Conservation (phyloP, 805 yeast genomes). For the Spathaspora girioi region DNA sequence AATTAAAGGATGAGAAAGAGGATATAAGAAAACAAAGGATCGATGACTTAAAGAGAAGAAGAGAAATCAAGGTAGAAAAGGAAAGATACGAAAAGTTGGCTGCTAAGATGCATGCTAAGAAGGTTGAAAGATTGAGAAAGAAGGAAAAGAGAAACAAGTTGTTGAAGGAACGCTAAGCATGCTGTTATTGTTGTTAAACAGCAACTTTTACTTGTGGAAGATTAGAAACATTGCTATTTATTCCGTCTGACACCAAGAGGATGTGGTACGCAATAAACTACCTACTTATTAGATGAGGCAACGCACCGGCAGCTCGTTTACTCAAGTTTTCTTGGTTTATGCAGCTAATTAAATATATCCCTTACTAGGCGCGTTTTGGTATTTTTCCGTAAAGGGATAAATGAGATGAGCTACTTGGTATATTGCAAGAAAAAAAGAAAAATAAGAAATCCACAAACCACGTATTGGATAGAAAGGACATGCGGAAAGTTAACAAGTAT, state of each 20-base stretch:
- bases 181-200: no score
- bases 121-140: conserved; percentile 83
- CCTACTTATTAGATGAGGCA: background rate
- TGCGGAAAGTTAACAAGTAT: no score
- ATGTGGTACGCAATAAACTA: background rate
- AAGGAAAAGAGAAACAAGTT: conserved; percentile 94
- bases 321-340: no score
- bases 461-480: no score
- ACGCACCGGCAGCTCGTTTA: no score
- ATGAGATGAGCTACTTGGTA: background rate
- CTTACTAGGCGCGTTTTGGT: no score
- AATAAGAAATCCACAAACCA: no score
- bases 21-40: conserved; percentile 50
- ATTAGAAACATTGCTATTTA: no score
- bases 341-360: no score
- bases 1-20: conserved; percentile 75
- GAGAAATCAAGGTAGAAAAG: conserved; percentile 79
- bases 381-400: background rate
- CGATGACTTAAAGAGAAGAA: conserved; percentile 63
- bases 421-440: no score
- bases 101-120: conserved; percentile 85
- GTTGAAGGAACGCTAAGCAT: conserved; percentile 75
- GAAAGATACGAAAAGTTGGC: conserved; percentile 85
- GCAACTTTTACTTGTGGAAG: no score
- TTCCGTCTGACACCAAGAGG: background rate